Evolutionary conservation across 2,329 filamentous ascomycete genomes (phyloP).

Genomic region (Ophiognomonia clavigignenti-juglandacearum): DNA sequence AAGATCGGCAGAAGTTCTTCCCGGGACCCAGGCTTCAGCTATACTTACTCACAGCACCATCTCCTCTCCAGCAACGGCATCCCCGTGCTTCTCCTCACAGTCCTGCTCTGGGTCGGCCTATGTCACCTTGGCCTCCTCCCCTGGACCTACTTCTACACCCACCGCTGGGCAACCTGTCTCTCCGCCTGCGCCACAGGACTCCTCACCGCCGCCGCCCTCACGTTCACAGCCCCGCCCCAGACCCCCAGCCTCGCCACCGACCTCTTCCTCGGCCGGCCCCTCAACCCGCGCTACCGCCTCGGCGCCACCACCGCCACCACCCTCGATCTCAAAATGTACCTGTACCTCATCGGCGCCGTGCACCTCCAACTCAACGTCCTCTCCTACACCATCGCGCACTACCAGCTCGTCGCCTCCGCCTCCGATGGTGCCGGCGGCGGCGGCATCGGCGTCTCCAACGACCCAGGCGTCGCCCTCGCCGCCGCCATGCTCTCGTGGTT

Average conservation of each 20-base stretch:
- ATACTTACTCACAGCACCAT: too few species aligned
- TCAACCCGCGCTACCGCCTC: too few species aligned
- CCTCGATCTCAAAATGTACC: constrained; percentile 11
- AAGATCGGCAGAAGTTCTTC: too few species aligned
- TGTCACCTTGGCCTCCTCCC: constrained; percentile 3
- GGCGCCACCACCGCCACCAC: not conserved
- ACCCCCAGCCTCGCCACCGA: constrained; percentile 1
- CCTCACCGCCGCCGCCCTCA: not conserved
- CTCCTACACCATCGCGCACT: constrained; percentile 8
- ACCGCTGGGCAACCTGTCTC: not conserved
- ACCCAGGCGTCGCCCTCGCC: constrained; percentile 7
- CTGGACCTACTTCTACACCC: constrained; percentile 6
- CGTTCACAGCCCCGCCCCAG: constrained; percentile 7
- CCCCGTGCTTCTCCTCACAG: not conserved
- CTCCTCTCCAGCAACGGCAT: constrained; percentile 5
- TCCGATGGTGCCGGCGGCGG: not conserved
- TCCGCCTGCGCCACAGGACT: constrained; percentile 2
- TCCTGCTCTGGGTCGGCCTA: constrained; percentile 6
- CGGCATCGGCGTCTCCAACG: not conserved
- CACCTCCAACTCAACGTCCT: constrained; percentile 14
- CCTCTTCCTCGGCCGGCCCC: not conserved
- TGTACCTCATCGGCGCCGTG: constrained; percentile 11
- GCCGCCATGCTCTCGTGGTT: constrained; percentile 12
- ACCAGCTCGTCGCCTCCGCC: too few species aligned
- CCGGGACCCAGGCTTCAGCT: too few species aligned